Base-by-base conservation (phyloP, 2,329 filamentous ascomycete genomes). In the Talaromyces sp. region DNA sequence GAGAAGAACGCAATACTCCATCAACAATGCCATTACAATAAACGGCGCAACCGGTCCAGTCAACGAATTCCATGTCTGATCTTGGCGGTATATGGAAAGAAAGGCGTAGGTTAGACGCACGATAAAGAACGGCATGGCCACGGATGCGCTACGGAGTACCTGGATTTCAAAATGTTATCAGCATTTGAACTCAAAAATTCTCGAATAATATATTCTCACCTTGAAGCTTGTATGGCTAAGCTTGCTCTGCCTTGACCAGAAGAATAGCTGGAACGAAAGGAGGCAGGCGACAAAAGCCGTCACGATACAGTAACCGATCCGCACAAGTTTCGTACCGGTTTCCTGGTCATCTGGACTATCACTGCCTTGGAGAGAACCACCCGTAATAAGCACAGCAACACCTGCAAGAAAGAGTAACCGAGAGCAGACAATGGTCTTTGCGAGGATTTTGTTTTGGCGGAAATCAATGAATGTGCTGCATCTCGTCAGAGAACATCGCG, bases 31-130 rank as follows among this genome's bases (percentile, higher is more conserved):
- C 71, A 73, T 72, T 1, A 69, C 34, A 15, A 73, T 38, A 49
- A 71, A 70, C 3, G 72, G 67, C 3, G 65, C 66, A 63, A 72
- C 67, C 4, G 68, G 68, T 27, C 72, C 70, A 1, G 8, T 56
- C 13, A 73, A 19, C 10, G 69, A 61, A 29, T 69, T 68, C 71
- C 70, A 73, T 34, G 58, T 67, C 7, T 59, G 27, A 19, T 68
- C 69, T 17, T 67, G 53, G 29, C 49, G 58, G 40, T 69, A 68
- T 1, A 71, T 67, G 1, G 71, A 73, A 8, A 73, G 65, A 47
- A 72, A 72, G 4, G 71, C 67, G 36, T 70, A 72, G 1, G 62
- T 64, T 7, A 71, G 67, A 13, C 70, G 70, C 17, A 72, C 69
- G 25, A 67, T 51, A n/a, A 72, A 67, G 11, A 73, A 72, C 0